Evolutionary conservation across 495 filamentous ascomycete species (phyloP).

Genomic region (Cenococcum geophilum): DNA sequence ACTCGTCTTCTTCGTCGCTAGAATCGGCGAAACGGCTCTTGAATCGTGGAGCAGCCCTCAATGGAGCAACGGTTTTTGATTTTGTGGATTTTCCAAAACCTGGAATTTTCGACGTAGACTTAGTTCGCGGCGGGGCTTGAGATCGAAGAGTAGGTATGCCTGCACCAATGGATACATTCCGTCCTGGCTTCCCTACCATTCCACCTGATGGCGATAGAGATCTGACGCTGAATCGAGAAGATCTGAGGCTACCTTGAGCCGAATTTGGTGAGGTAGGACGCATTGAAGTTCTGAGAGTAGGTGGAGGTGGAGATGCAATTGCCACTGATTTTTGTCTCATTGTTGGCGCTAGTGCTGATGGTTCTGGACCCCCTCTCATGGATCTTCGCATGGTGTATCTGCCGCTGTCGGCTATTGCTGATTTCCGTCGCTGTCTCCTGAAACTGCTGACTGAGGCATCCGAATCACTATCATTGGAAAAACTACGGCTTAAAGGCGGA

Average conservation of each 20-base stretch:
- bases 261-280: slow-evolving; percentile 32
- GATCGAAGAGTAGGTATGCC: slow-evolving; percentile 47
- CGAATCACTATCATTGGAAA: slow-evolving; percentile 51
- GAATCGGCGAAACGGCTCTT: slow-evolving; percentile 59
- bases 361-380: slow-evolving; percentile 43
- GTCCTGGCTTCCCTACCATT: slow-evolving; percentile 12
- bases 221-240: slow-evolving; percentile 42
- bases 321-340: slow-evolving; percentile 14
- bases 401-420: slow-evolving; percentile 27
- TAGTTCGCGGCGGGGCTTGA: slow-evolving; percentile 36
- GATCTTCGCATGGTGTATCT: slow-evolving; percentile 50
- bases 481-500: slow-evolving; percentile 31
- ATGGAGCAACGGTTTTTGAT: slow-evolving; percentile 34
- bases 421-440: slow-evolving; percentile 42
- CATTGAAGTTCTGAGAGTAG: slow-evolving; percentile 32
- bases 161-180: slow-evolving; percentile 21
- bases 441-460: slow-evolving; percentile 57
- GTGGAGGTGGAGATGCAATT: slow-evolving; percentile 14
- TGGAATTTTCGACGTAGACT: slow-evolving; percentile 37
- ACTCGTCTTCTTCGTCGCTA: slow-evolving; percentile 63
- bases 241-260: slow-evolving; percentile 28
- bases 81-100: slow-evolving; percentile 46
- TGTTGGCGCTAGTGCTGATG: slow-evolving; percentile 17
- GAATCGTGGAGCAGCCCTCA: slow-evolving; percentile 36
- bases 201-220: slow-evolving; percentile 39